Base-by-base conservation (phyloP, 75 land plant species). In the Sequoia sempervirens region DNA sequence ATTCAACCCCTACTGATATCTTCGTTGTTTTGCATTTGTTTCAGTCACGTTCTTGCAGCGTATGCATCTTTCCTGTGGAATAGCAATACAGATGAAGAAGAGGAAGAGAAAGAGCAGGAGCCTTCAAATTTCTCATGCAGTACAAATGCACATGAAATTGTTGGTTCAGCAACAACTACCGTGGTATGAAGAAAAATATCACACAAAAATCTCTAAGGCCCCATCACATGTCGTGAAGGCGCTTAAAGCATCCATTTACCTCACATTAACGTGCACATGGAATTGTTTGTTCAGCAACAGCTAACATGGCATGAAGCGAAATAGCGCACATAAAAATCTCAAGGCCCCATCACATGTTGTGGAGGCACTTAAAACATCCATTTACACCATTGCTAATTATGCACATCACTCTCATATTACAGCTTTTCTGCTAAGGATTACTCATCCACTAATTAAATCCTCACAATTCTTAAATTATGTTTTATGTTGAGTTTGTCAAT, bases 51-150 rank as follows among this genome's bases (percentile, higher is more conserved):
- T 61, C 87, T 88, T 79, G 93, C 86, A 28, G 88, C 93, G 12
- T 86, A 91, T 86, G 94, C 94, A 34, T 68, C n/a, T 26, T 92
- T 91, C 83, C 82, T 92, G 34, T 89, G 89, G 92, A 86, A 84
- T 20, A 80, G 82, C 18, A 91, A 91, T 11, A 91, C 86, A 26
- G 88, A 88, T 4, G 90, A 84, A 20, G 79, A 85, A 40, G 87
- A 75, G 18, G 40, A 83, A 32, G 64, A 58, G 2, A 58, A n/a
- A n/a, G 5, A 9, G 50, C 11, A 58, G 64, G 86, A 85, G 82
- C 10, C 5, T 30, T 69, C 34, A 30, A 30, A 30, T 30, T 30
- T 69, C 34, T 10, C 30, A 7, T 0, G 34, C 34, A 30, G 34
- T 30, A 12, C 0, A 69, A 30, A 69, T 30, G 34, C 30, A 11